Conservation (phyloP, 2,329 filamentous ascomycete genomes). For the Pseudogymnoascus sp. region DNA sequence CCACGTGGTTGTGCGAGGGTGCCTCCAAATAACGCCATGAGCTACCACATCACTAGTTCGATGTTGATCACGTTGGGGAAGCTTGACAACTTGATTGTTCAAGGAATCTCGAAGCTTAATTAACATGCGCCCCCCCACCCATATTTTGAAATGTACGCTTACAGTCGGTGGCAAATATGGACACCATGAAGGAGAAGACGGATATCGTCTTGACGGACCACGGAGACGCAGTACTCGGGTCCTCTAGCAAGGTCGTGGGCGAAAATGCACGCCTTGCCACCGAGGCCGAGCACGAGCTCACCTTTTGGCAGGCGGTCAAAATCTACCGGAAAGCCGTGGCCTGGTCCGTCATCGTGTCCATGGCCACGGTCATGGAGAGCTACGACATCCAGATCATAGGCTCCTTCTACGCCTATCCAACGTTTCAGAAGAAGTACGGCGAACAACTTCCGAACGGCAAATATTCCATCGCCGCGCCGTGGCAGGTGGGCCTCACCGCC, state of each 20-base stretch:
- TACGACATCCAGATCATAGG: slow-evolving; percentile 76
- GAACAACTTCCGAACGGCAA: slow-evolving; percentile 23
- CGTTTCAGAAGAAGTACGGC: slow-evolving; percentile 33
- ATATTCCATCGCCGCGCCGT: slow-evolving; percentile 24
- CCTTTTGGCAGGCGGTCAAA: slow-evolving; percentile 65
- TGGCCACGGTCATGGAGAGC: slow-evolving; percentile 85
- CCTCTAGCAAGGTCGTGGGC: neutral
- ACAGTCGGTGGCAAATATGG: neutral
- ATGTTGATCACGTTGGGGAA: neutral
- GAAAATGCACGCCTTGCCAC: slow-evolving; percentile 33
- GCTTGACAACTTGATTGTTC: neutral
- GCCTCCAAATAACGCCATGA: neutral
- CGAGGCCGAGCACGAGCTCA: slow-evolving; percentile 63
- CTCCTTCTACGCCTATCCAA: slow-evolving; percentile 55
- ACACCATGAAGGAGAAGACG: neutral
- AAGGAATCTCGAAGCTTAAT: slow-evolving; percentile 4
- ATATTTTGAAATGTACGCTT: neutral
- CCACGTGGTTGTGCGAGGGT: neutral
- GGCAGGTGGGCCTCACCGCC: slow-evolving; percentile 27
- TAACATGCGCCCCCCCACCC: neutral
- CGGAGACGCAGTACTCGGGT: neutral
- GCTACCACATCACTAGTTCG: neutral
- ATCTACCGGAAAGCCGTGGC: slow-evolving; percentile 81
- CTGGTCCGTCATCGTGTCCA: slow-evolving; percentile 80
- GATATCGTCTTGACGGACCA: neutral